Percentiles rank a stretch among this genome's conserved stretches.
phyloP scores from a whole-genome alignment of 306 rosid genomes.

The Mucuna pruriens region DNA sequence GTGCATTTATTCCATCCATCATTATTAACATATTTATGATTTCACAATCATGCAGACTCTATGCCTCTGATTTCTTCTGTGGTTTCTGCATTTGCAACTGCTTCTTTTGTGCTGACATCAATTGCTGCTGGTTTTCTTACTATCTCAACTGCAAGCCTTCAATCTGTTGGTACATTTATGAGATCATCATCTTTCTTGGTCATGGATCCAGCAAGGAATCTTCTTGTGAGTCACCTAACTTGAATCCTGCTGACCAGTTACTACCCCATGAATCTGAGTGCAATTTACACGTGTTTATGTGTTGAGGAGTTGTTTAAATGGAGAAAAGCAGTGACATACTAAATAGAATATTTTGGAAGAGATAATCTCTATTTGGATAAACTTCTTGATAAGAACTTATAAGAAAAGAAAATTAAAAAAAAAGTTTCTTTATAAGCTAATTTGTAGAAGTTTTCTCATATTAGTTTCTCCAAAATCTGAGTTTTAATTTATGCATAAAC shows the following conservation, averaged over 20 bases:
- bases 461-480: too few species aligned
- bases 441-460: too few species aligned
- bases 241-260: conserved; percentile 7
- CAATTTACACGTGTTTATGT: neutral
- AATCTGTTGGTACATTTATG: conserved; percentile 54
- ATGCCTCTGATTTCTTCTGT: conserved; percentile 59
- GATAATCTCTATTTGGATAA: too few species aligned
- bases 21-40: conserved; percentile 8
- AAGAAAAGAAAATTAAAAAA: too few species aligned
- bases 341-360: neutral
- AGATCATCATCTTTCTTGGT: conserved; percentile 62
- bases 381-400: too few species aligned
- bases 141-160: conserved; percentile 83
- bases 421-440: too few species aligned
- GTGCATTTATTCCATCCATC: neutral
- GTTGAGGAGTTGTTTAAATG: neutral
- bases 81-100: conserved; percentile 64
- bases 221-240: conserved; percentile 62
- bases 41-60: conserved; percentile 64
- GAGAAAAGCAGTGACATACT: neutral
- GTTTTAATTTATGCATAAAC: too few species aligned
- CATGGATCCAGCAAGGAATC: conserved; percentile 78
- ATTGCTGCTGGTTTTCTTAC: conserved; percentile 76
- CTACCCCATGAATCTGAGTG: neutral
- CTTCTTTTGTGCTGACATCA: conserved; percentile 68